Conservation (phyloP, 2,329 filamentous ascomycete species). For the Phoma sp. region DNA sequence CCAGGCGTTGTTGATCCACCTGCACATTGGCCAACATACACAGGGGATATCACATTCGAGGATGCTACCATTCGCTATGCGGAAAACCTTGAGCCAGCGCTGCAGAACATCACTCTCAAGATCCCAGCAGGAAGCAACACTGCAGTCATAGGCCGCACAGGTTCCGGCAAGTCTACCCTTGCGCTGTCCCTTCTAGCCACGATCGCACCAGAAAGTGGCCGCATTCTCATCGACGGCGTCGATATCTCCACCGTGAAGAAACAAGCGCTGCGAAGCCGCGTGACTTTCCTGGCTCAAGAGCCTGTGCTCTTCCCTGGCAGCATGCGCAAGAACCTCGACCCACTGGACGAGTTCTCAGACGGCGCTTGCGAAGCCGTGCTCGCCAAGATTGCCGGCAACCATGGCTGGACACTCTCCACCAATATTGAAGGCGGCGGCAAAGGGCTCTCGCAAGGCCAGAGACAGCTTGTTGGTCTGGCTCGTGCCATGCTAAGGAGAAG, state of each 20-base stretch:
- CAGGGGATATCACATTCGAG: constrained; percentile 77
- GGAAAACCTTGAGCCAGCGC: constrained; percentile 74
- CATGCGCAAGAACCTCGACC: constrained; percentile 68
- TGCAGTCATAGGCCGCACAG: constrained; percentile 79
- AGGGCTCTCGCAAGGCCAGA: constrained; percentile 69
- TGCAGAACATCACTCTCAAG: constrained; percentile 71
- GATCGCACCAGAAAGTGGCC: constrained; percentile 60
- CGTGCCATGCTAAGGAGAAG: constrained; percentile 68
- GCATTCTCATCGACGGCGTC: constrained; percentile 65
- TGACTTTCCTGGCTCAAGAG: constrained; percentile 72
- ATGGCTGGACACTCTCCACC: constrained; percentile 64
- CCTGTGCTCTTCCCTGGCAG: constrained; percentile 69
- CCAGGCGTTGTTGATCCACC: constrained; percentile 72
- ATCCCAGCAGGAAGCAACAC: constrained; percentile 81
- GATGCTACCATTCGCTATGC: constrained; percentile 81
- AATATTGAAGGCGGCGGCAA: constrained; percentile 66
- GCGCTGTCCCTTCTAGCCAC: constrained; percentile 64
- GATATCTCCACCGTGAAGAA: constrained; percentile 66
- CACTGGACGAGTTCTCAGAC: constrained; percentile 63
- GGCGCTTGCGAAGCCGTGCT: constrained; percentile 61
- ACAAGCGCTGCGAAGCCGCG: constrained; percentile 64
- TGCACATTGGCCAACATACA: constrained; percentile 75
- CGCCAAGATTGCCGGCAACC: constrained; percentile 59
- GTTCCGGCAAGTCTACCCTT: constrained; percentile 81
- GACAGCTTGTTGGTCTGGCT: constrained; percentile 69